Evolutionary conservation across 179 eudicot genomes (phyloP).

Genomic region (Actinidia chinensis): DNA sequence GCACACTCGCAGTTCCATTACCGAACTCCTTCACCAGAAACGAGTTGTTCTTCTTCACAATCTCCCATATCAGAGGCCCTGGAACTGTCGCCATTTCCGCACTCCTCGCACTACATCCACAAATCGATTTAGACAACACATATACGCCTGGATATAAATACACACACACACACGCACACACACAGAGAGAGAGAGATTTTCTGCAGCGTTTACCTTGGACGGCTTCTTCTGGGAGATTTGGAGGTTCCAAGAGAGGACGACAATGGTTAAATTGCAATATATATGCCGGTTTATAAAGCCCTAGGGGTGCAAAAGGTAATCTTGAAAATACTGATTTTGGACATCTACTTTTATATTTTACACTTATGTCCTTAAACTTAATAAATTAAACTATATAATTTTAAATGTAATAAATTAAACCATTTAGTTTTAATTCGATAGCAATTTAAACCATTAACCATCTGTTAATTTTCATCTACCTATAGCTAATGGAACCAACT

Average conservation of each 20-base stretch:
- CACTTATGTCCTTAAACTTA: not conserved
- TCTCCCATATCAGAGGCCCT: conserved; percentile 89
- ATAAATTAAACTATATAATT: too few species aligned
- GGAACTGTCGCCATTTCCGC: conserved; percentile 77
- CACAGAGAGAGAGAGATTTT: not conserved
- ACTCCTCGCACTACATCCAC: conserved; percentile 3
- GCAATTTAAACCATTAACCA: too few species aligned
- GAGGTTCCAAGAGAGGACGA: not conserved
- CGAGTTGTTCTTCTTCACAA: conserved; percentile 87
- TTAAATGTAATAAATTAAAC: too few species aligned
- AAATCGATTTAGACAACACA: not conserved
- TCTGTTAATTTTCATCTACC: too few species aligned
- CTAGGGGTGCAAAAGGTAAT: not conserved
- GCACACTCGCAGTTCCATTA: conserved; percentile 67
- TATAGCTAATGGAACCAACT: too few species aligned
- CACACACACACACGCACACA: not conserved
- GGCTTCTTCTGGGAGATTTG: conserved; percentile 7
- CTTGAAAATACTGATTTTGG: not conserved
- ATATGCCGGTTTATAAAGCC: conserved; percentile 20
- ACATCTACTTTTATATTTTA: not conserved
- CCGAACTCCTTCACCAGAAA: conserved; percentile 94
- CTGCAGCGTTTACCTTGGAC: not conserved
- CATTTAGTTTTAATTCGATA: too few species aligned
- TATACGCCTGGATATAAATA: too few species aligned
- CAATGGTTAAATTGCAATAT: not conserved